These are phyloP conservation scores for Pogostemon cablin DNA, from an alignment of 257 asterid species.

Conservation along the genomic window DNA sequence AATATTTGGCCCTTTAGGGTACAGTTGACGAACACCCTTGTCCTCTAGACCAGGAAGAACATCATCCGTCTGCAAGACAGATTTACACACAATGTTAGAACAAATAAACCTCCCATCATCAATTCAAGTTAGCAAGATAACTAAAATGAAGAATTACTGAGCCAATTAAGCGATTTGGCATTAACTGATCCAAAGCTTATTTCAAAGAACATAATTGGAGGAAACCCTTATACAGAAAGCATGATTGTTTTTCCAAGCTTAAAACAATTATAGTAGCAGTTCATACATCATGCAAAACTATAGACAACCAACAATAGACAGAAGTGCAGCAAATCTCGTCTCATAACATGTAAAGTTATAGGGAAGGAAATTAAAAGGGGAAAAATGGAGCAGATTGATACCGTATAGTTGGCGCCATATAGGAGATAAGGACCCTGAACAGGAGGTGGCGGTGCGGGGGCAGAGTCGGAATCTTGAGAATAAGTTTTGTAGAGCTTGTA, in stretches of 20 bases:
- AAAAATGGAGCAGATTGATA: constrained; percentile 20
- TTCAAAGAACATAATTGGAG: background rate
- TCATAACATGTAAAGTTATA: constrained; percentile 7
- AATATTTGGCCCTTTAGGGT: constrained; percentile 80
- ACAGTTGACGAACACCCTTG: constrained; percentile 92
- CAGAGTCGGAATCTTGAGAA: constrained; percentile 63
- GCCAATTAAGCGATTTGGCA: background rate
- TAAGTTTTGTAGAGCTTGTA: constrained; percentile 79
- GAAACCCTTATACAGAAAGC: background rate
- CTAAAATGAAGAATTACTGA: background rate
- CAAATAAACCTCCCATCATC: constrained; percentile 16
- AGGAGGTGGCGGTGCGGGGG: constrained; percentile 87
- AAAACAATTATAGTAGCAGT: too few relatives aligned
- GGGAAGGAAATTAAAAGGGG: background rate
- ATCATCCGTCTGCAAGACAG: constrained; percentile 75
- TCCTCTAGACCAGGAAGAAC: constrained; percentile 92
- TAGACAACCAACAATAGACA: constrained; percentile 5
- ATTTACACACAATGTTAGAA: constrained; percentile 23
- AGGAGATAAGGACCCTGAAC: constrained; percentile 73
- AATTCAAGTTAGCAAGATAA: background rate
- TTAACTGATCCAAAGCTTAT: background rate
- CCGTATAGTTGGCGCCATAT: constrained; percentile 82
- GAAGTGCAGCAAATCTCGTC: background rate
- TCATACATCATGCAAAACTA: too few relatives aligned
- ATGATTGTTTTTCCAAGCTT: background rate